A percentile compares a stretch with the other conserved stretches of the same genome.
phyloP scores from a whole-genome alignment of 805 yeast species.

The Barnettozyma siamensis region DNA sequence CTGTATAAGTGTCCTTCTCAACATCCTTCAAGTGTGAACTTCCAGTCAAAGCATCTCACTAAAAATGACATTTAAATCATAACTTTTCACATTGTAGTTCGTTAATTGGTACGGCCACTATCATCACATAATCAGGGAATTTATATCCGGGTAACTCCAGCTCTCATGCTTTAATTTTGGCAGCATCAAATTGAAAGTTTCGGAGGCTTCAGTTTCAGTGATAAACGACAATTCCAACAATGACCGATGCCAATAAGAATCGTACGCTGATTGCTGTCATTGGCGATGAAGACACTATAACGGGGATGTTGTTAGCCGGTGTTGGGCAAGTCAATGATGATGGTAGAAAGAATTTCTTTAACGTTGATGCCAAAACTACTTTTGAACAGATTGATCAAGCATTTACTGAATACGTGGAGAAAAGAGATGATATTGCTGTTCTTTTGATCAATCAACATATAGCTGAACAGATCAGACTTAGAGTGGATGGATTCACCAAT shows the following conservation, averaged over 20 bases:
- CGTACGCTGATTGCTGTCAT: conserved; percentile 87
- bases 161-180: neutral
- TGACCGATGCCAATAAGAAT: conserved; percentile 43
- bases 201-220: too few relatives aligned
- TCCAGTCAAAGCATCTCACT: too few relatives aligned
- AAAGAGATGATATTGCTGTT: conserved; percentile 87
- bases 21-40: neutral
- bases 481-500: conserved; percentile 75
- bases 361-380: conserved; percentile 74
- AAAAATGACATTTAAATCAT: too few relatives aligned
- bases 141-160: conserved; percentile 3
- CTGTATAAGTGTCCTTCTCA: neutral
- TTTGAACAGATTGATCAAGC: conserved; percentile 69
- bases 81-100: too few relatives aligned
- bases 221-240: conserved; percentile 3
- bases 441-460: conserved; percentile 89
- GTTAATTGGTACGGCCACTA: neutral
- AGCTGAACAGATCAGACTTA: conserved; percentile 82
- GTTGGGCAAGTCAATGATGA: conserved; percentile 72
- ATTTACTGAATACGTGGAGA: conserved; percentile 67
- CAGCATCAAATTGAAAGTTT: neutral
- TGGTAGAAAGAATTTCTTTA: conserved; percentile 68
- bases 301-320: conserved; percentile 94
- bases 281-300: conserved; percentile 96
- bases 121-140: neutral